phyloP scores from a whole-genome alignment of 768 basidiomycete genomes.

The Erythrobasidium yunnanense region DNA sequence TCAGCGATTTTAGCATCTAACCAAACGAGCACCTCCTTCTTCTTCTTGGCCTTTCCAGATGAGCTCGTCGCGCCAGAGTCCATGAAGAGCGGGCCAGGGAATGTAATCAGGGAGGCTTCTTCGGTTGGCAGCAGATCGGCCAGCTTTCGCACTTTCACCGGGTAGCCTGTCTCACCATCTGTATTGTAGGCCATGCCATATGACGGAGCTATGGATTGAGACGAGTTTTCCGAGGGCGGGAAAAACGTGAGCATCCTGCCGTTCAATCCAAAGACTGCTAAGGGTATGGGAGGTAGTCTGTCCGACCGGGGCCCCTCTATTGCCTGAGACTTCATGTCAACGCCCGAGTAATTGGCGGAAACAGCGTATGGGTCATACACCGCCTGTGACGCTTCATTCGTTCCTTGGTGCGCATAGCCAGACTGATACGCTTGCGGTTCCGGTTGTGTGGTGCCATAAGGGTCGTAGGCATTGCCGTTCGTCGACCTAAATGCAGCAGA shows the following conservation, averaged over 20 bases:
- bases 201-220: slow-evolving; percentile 49
- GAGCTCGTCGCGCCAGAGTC: slow-evolving; percentile 44
- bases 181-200: slow-evolving; percentile 66
- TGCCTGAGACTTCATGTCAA: too few relatives aligned
- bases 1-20: slow-evolving; percentile 65
- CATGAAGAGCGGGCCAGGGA: slow-evolving; percentile 76
- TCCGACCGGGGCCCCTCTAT: neutral
- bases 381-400: neutral
- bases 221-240: slow-evolving; percentile 39
- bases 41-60: slow-evolving; percentile 53
- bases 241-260: slow-evolving; percentile 82
- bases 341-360: too few relatives aligned
- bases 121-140: slow-evolving; percentile 60
- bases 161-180: slow-evolving; percentile 48
- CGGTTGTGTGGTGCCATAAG: neutral
- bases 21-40: slow-evolving; percentile 75
- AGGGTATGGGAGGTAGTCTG: slow-evolving; percentile 44
- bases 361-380: too few relatives aligned
- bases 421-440: neutral
- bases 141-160: slow-evolving; percentile 56
- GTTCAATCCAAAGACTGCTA: slow-evolving; percentile 87
- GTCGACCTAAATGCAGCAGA: too few relatives aligned
- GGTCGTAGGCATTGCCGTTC: neutral
- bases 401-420: neutral
- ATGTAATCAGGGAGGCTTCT: slow-evolving; percentile 50